Evolutionary conservation across 805 yeast species (phyloP), one percentile per base, ranked within the genome.

Genomic region (Brettanomyces bruxellensis): DNA sequence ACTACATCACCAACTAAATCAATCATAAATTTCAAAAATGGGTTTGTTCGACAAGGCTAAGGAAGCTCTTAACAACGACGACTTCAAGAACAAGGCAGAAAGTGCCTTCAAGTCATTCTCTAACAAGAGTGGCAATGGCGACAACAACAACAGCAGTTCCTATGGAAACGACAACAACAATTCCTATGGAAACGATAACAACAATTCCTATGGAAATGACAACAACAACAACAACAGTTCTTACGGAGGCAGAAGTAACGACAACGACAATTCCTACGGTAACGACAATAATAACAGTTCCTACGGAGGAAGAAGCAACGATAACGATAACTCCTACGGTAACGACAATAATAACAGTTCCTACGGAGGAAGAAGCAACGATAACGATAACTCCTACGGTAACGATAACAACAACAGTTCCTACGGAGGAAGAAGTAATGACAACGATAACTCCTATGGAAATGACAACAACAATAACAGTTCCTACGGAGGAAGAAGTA

Each of bases 11-110:
- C 32, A 28, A 28, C 18, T 18, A 2, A 28, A 28, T 28, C 32
- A 28, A 28, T 7, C 11, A 28, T 28, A 28, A 7, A 28, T 28
- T 28, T 7, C 32, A 35, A 43, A 35, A 51, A 69, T 69, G 74
- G 76, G 76, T 48, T 59, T 71, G 45, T 67, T 72, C 53, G 75
- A 71, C 51, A 60, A 57, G 45, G 71, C 68, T 39, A 70, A 67
- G 57, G 64, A 68, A 25, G 62, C 62, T 44, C 60, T 66, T 38
- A 48, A 43, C 32, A 59, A 53, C 49, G 54, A 55, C 37, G 40
- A 47, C 30, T 55, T 55, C 58, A 52, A 52, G 51, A 49, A 51
- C 46, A 50, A 55, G 50, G 61, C 62, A 41, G 51, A 58, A 42
- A 52, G 54, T 43, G 61, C 62, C 48, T 57, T 57, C 62, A 53